Evolutionary conservation across 345 rosid genomes (phyloP).

Genomic region (Salix suchowensis): DNA sequence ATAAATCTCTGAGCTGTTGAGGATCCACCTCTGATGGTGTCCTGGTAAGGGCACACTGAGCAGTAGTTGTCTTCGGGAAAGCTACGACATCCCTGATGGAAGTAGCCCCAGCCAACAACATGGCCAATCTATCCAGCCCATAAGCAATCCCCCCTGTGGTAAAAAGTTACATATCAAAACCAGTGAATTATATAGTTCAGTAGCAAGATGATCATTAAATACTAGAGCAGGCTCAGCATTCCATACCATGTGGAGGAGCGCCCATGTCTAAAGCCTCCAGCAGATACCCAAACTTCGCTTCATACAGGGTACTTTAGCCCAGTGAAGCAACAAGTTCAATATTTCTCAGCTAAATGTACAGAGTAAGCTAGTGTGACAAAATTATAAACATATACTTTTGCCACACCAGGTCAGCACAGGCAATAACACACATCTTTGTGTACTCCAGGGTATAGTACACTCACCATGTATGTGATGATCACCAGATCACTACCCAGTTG

Average conservation of each 20-base stretch:
- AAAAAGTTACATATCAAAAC: background rate
- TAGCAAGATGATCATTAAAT: background rate
- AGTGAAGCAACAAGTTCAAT: background rate
- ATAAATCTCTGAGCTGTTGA: constrained; percentile 72
- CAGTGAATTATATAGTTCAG: background rate
- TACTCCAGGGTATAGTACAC: background rate
- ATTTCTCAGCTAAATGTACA: background rate
- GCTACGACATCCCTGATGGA: constrained; percentile 95
- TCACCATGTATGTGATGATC: background rate
- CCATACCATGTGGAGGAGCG: constrained; percentile 95
- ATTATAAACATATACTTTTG: background rate
- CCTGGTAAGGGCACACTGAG: constrained; percentile 84
- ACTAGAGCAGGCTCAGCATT: background rate
- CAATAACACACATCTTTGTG: background rate
- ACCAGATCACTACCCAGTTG: background rate
- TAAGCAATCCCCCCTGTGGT: constrained; percentile 83
- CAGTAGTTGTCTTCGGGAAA: constrained; percentile 90
- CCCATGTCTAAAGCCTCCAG: constrained; percentile 97
- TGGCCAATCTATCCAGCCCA: constrained; percentile 89
- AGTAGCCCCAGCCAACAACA: constrained; percentile 71
- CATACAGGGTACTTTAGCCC: constrained; percentile 7
- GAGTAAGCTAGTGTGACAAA: background rate
- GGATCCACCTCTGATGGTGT: constrained; percentile 95
- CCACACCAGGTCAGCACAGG: background rate
- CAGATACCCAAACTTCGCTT: constrained; percentile 90